Evolutionary conservation across 129 eudicot species (phyloP).

Genomic region (Artemisia annua): DNA sequence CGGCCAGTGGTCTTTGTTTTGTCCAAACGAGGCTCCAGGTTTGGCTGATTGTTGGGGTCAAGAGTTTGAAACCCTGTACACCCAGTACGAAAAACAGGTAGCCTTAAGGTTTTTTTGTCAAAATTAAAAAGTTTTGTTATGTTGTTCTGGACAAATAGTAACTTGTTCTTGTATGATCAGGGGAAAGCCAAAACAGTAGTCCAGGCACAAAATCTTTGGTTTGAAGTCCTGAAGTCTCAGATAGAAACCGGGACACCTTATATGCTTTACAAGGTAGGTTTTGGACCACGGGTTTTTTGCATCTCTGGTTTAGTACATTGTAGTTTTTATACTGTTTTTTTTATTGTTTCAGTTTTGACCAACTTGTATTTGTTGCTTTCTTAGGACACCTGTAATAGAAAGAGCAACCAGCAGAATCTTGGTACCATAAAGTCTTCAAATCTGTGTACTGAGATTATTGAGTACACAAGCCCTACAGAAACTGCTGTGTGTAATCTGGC

Average conservation of each 20-base stretch:
- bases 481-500: slow-evolving; percentile 96
- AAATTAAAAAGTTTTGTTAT: neutral
- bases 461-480: slow-evolving; percentile 94
- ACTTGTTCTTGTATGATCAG: slow-evolving; percentile 33
- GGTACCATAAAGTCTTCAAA: slow-evolving; percentile 94
- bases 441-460: slow-evolving; percentile 89
- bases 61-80: slow-evolving; percentile 76
- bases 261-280: slow-evolving; percentile 84
- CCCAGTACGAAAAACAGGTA: slow-evolving; percentile 82
- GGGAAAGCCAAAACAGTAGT: slow-evolving; percentile 85
- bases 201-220: slow-evolving; percentile 84
- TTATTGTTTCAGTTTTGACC: neutral
- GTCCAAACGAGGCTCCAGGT: slow-evolving; percentile 97
- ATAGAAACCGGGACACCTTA: slow-evolving; percentile 98
- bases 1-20: slow-evolving; percentile 87
- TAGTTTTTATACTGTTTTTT: neutral
- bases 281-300: neutral
- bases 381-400: slow-evolving; percentile 88
- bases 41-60: slow-evolving; percentile 98
- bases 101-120: neutral
- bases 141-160: neutral
- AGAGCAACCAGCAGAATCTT: slow-evolving; percentile 97
- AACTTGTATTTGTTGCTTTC: neutral
- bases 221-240: slow-evolving; percentile 77
- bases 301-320: too few relatives aligned